Evolutionary conservation across 495 filamentous ascomycete species (phyloP).

Genomic region (Podospora tetraspora): DNA sequence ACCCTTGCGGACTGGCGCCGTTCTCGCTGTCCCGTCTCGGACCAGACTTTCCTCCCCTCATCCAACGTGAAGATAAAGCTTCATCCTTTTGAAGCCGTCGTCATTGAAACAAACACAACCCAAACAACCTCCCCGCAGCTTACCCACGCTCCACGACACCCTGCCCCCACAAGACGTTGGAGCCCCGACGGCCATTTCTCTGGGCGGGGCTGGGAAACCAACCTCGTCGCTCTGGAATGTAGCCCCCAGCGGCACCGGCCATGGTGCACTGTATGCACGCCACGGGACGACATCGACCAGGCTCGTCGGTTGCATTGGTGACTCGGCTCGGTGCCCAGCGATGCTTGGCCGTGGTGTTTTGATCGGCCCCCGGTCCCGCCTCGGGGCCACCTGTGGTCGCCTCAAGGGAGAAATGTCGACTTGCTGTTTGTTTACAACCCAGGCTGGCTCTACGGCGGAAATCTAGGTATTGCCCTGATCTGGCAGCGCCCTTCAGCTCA

Average conservation of each 20-base stretch:
- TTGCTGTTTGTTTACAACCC: not conserved
- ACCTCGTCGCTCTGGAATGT: not conserved
- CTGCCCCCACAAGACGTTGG: not conserved
- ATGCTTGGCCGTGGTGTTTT: not conserved
- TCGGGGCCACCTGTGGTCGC: no score
- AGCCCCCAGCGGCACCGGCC: not conserved
- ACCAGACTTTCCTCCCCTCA: not conserved
- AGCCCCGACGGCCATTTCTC: not conserved
- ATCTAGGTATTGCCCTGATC: no score
- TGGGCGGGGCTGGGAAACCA: constrained; percentile 4
- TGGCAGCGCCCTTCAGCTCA: not conserved
- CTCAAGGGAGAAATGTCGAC: not conserved
- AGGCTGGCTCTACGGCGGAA: not conserved
- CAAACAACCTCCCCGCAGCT: not conserved
- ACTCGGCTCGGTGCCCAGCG: not conserved
- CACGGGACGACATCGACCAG: not conserved
- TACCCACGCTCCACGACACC: not conserved
- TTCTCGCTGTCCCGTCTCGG: no score
- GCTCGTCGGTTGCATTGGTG: not conserved
- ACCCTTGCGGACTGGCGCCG: not conserved
- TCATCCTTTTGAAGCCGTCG: not conserved
- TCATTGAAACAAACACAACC: not conserved
- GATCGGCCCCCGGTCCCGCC: not conserved
- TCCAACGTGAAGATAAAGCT: not conserved
- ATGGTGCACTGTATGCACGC: constrained; percentile 2